A percentile compares a stretch with the other conserved stretches of the same genome.
Conservation (phyloP, 768 basidiomycete species). For the Boletus rubropictus region DNA sequence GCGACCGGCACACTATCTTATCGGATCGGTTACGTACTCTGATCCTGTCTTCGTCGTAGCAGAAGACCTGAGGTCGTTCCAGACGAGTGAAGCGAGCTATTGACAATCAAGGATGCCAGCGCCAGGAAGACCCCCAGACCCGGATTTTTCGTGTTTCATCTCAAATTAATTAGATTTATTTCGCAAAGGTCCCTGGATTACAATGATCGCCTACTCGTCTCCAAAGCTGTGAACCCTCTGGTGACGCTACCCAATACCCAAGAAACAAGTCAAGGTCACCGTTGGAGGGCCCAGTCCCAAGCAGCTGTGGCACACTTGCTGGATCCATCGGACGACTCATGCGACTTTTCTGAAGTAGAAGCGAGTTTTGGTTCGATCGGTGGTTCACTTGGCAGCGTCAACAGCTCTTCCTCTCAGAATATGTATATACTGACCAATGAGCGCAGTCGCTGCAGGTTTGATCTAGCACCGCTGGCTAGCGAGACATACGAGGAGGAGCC, state of each 20-base stretch:
- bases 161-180: not conserved
- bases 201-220: not conserved
- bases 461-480: slow-evolving; percentile 25
- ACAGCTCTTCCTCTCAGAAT: not conserved
- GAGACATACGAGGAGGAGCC: too few relatives aligned
- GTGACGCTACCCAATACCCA: not conserved
- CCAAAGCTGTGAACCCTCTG: not conserved
- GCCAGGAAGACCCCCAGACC: not conserved
- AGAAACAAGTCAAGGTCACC: not conserved
- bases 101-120: not conserved
- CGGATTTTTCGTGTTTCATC: not conserved
- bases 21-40: slow-evolving; percentile 14
- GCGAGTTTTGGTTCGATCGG: not conserved
- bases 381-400: not conserved
- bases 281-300: not conserved
- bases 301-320: not conserved
- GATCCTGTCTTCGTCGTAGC: slow-evolving; percentile 21
- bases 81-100: not conserved
- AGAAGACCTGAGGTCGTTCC: slow-evolving; percentile 8
- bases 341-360: slow-evolving; percentile 8
- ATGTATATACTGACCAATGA: slow-evolving; percentile 15
- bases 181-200: not conserved
- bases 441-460: slow-evolving; percentile 3
- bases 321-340: slow-evolving; percentile 1
- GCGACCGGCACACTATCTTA: slow-evolving; percentile 9